Conservation (phyloP, 2,329 filamentous ascomycete genomes). For the Myotisia sp. region DNA sequence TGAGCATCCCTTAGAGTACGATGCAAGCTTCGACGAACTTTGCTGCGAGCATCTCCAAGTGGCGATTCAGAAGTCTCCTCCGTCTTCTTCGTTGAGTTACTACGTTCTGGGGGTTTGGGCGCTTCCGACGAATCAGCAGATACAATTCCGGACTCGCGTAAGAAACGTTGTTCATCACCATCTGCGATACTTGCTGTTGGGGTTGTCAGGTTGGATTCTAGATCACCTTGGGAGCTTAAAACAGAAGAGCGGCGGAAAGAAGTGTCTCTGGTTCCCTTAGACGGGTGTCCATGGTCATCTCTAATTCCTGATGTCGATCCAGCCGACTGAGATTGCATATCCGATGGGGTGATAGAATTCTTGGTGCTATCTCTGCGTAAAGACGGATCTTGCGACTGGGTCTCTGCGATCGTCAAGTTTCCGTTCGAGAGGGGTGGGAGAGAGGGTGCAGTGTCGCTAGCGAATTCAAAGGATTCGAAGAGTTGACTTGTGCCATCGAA, state of each 20-base stretch:
- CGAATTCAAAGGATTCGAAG: not conserved
- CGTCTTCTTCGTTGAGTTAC: conserved; percentile 27
- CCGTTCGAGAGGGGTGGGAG: not conserved
- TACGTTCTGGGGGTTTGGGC: not conserved
- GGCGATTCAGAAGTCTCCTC: conserved; percentile 24
- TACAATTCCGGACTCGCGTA: conserved; percentile 54
- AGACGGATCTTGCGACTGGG: not conserved
- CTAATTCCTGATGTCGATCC: not conserved
- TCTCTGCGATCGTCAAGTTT: not conserved
- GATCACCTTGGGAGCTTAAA: conserved; percentile 18
- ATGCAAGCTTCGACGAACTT: conserved; percentile 72
- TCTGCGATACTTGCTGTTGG: conserved; percentile 35
- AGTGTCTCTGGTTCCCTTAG: conserved; percentile 9
- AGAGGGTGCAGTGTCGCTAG: not conserved
- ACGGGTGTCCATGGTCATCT: too few relatives aligned
- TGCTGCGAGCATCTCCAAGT: conserved; percentile 44
- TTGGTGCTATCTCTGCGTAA: not conserved
- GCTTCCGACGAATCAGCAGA: conserved; percentile 27
- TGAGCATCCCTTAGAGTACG: conserved; percentile 72
- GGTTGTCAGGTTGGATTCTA: conserved; percentile 15
- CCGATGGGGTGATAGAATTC: not conserved
- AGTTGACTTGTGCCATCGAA: conserved; percentile 14
- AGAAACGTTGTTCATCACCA: conserved; percentile 51
- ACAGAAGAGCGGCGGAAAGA: conserved; percentile 27
- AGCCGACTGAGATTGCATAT: not conserved